Evolutionary conservation across 495 filamentous ascomycete species (phyloP), one percentile per base, ranked within the genome.

Genomic region (Podospora sp.): DNA sequence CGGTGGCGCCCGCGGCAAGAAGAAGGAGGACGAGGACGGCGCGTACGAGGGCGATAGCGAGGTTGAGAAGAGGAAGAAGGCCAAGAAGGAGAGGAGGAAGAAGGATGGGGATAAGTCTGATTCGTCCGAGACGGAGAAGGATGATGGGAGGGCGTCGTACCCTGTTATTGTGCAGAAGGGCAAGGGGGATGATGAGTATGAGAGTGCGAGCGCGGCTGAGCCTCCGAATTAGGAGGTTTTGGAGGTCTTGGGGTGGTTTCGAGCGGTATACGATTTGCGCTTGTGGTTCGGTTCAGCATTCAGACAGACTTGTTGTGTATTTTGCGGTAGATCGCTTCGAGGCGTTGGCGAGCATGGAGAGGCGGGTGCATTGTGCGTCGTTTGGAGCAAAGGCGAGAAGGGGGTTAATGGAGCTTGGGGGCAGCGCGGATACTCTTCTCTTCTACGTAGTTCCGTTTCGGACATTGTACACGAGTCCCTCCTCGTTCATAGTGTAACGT

Each of bases 11-110:
- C 73, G 80, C 49, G 66, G 58, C 21, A 60, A 35, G 62, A 67
- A 73, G 65, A 69, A 75, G 51, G 68, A 71, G 46, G 74, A 72
- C 8, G 74, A 75, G 7, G 67, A 73, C 12, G 73, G 57, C 6
- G 78, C 73, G 21, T 74, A 79, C 20, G 76, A 81, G 35, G 73
- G 75, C 22, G 71, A 77, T 36, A 79, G 74, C 18, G 76, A 77
- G 26, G 65, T 73, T 3, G 71, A 70, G 21, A 70, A 74, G 65
- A 69, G 67, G 51, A 52, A 71, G 50, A 66, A 46, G 40, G 9
- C 40, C 40, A 46, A 72, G 59, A 67, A 73, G 64, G 52, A 71
- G 6, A 58, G 62, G 21, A 65, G 55, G 9, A 65, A 65, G 36
- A 68, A 72, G 57, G 65, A 65, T n/a, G 58, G 68, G 55, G 64